Evolutionary conservation across 805 yeast genomes (phyloP).

Genomic region (Candida berthetii): DNA sequence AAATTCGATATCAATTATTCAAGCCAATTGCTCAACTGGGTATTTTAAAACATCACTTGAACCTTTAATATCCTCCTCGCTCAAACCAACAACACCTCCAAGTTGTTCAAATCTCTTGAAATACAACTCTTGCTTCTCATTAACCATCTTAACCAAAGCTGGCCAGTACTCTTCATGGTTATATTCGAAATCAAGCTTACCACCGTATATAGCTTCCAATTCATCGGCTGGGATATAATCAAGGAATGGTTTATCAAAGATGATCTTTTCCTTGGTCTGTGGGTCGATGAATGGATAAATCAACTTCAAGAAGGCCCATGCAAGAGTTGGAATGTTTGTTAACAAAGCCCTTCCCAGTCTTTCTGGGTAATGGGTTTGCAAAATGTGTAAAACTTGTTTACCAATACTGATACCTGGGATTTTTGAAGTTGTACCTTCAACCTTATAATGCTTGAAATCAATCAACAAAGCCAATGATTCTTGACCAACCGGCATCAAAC

Average conservation of each 20-base stretch:
- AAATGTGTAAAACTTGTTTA: slow-evolving; percentile 84
- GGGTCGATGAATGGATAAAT: slow-evolving; percentile 94
- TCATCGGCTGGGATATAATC: slow-evolving; percentile 73
- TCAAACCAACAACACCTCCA: slow-evolving; percentile 65
- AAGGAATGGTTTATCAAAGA: slow-evolving; percentile 77
- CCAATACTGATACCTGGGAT: slow-evolving; percentile 89
- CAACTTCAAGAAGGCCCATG: slow-evolving; percentile 80
- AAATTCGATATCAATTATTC: neutral
- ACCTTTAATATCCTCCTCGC: slow-evolving; percentile 70
- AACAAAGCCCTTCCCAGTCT: slow-evolving; percentile 88
- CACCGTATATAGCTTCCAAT: slow-evolving; percentile 76
- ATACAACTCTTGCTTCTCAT: slow-evolving; percentile 48
- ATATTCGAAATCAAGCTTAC: slow-evolving; percentile 71
- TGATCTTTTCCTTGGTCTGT: slow-evolving; percentile 80
- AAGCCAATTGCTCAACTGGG: slow-evolving; percentile 13
- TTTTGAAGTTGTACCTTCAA: slow-evolving; percentile 36
- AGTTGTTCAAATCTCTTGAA: slow-evolving; percentile 58
- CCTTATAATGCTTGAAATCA: slow-evolving; percentile 70
- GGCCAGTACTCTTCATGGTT: slow-evolving; percentile 77
- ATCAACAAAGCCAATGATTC: slow-evolving; percentile 82
- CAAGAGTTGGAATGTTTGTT: slow-evolving; percentile 86
- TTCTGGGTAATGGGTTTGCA: slow-evolving; percentile 97
- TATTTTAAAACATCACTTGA: slow-evolving; percentile 19
- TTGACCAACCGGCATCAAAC: slow-evolving; percentile 90
- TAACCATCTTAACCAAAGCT: slow-evolving; percentile 50